Evolutionary conservation across 108 stramenopile species (phyloP), one percentile per base, ranked within the genome.

Genomic region (Conticribra guillardii): DNA sequence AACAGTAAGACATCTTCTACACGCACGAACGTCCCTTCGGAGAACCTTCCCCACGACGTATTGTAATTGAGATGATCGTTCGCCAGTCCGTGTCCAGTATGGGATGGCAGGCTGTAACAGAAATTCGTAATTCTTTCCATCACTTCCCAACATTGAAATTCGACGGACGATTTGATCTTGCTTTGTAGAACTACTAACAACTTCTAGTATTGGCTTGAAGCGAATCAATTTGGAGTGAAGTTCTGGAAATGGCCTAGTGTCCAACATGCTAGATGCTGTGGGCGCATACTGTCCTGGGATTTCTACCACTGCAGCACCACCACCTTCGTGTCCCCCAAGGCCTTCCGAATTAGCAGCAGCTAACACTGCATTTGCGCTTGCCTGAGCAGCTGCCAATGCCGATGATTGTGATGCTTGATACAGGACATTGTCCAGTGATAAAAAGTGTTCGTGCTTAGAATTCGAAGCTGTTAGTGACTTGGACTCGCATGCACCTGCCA

Each of bases 241-340:
- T 62, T 96, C 95, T 16, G 92, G 92, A 46, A 65, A 68, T 11
- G 95, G 95, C 58, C 82, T 85, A 17, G 52, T 71, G 72, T 92
- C 93, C 3, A 83, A 49, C 41, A 67, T 61, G 3, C 66, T 64
- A 18, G 82, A 66, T 17, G 73, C 65, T 26, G 89, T 92, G 31
- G 91, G 91, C 33, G 81, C 71, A 67, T 96, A 96, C 58, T 91
- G 88, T 0, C 95, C 95, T 46, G 95, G 95, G 69, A 96, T 93
- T 73, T 96, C 95, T 21, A 96, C 84, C 11, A 80, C 48, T 16
- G 91, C 74, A 47, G 89, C 82, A 21, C 90, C 91, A 41, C 89
- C 90, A 23, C 93, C 93, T 53, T 79, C 85, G 59, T 90, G 81
- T 0, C 92, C 92, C 45, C 88, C 88, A 8, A 86, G 52, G 2